Evolutionary conservation across 2,329 filamentous ascomycete genomes (phyloP).

Genomic region (Ophiocordyceps unilateralis): DNA sequence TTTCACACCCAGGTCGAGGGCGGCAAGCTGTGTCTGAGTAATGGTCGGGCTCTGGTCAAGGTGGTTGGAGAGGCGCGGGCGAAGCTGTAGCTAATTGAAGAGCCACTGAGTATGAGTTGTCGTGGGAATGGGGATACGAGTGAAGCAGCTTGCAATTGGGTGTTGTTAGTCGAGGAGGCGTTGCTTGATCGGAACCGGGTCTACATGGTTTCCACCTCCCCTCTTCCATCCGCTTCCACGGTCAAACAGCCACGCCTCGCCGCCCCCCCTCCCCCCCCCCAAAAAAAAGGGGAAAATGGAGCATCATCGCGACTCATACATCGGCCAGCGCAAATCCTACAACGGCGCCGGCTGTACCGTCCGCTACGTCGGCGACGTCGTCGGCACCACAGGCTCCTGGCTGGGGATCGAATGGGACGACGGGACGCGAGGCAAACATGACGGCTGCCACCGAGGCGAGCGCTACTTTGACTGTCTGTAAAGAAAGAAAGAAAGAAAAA

Average conservation of each 20-base stretch:
- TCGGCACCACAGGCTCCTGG: slow-evolving; percentile 64
- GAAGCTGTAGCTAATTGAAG: too few relatives aligned
- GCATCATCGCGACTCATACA: slow-evolving; percentile 12
- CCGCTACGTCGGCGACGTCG: slow-evolving; percentile 62
- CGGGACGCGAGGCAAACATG: slow-evolving; percentile 68
- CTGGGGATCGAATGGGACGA: slow-evolving; percentile 97
- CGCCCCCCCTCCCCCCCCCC: too few relatives aligned
- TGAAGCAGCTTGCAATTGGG: too few relatives aligned
- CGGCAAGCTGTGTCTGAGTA: slow-evolving; percentile 74
- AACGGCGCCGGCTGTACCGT: slow-evolving; percentile 66
- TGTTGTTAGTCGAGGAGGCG: neutral
- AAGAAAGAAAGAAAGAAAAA: too few relatives aligned
- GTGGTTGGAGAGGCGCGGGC: slow-evolving; percentile 36
- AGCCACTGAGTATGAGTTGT: too few relatives aligned
- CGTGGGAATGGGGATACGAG: too few relatives aligned
- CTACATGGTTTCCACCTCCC: too few relatives aligned
- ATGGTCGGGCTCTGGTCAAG: slow-evolving; percentile 68
- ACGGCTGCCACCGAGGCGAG: slow-evolving; percentile 62
- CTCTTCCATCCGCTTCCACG: too few relatives aligned
- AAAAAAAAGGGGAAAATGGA: neutral
- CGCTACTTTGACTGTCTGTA: slow-evolving; percentile 83
- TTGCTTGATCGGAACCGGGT: neutral
- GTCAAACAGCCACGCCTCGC: too few relatives aligned
- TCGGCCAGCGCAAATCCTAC: slow-evolving; percentile 68
- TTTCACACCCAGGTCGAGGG: slow-evolving; percentile 65